Evolutionary conservation across 495 filamentous ascomycete genomes (phyloP).

Genomic region (Coniosporium apollinis): DNA sequence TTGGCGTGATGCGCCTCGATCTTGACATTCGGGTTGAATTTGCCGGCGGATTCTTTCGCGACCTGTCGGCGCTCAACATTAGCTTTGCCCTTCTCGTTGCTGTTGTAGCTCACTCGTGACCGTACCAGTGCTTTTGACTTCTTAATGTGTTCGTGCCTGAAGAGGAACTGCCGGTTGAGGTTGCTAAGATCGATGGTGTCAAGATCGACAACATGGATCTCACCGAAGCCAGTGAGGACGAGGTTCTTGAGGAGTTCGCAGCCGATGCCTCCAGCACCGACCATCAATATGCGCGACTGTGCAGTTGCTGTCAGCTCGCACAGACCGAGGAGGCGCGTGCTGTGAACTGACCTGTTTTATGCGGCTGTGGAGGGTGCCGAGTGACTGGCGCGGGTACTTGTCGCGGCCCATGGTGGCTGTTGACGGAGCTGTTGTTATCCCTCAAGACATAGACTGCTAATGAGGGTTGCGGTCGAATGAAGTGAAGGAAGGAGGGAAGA

Average conservation of each 20-base stretch:
- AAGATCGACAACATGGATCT: constrained; percentile 90
- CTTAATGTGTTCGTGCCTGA: constrained; percentile 93
- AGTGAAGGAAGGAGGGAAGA: too few species aligned
- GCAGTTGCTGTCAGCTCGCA: constrained; percentile 8
- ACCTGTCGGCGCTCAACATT: constrained; percentile 36
- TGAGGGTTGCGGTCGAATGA: too few species aligned
- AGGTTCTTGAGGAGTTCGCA: constrained; percentile 98
- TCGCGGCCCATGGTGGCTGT: constrained; percentile 19
- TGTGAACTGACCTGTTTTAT: constrained; percentile 44
- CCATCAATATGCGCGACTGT: constrained; percentile 83
- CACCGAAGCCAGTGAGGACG: constrained; percentile 80
- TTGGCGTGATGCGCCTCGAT: constrained; percentile 87
- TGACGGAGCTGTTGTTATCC: too few species aligned
- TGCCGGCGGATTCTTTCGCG: constrained; percentile 79
- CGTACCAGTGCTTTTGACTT: constrained; percentile 87
- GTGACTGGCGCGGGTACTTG: constrained; percentile 35
- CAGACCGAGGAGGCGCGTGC: not conserved
- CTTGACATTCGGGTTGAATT: constrained; percentile 79
- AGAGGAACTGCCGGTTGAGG: constrained; percentile 94
- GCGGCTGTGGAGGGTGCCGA: constrained; percentile 40
- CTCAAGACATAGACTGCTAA: too few species aligned
- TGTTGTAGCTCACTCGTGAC: constrained; percentile 1
- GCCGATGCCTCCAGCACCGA: constrained; percentile 92
- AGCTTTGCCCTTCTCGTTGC: not conserved
- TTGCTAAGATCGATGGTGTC: constrained; percentile 98